Conservation (phyloP, 176 grass and related monocot species). For the Tillandsia leiboldiana region DNA sequence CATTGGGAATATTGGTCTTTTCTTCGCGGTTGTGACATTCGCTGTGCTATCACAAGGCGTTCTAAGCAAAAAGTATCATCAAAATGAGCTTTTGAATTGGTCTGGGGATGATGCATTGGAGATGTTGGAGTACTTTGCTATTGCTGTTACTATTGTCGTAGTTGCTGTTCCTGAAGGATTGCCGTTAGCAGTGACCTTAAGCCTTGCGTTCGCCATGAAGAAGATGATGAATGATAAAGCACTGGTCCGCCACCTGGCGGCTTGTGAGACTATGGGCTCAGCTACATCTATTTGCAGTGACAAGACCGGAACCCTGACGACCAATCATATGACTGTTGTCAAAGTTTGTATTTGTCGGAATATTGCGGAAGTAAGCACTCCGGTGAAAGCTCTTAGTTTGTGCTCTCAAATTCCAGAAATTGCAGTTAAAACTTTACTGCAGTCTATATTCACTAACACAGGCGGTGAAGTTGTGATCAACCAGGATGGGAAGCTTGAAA, state of each 20-base stretch:
- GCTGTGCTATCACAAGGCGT: slow-evolving; percentile 70
- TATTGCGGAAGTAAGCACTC: slow-evolving; percentile 42
- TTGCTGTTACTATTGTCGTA: slow-evolving; percentile 96
- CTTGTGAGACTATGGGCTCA: slow-evolving; percentile 99
- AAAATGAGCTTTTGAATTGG: slow-evolving; percentile 44
- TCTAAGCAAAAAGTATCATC: slow-evolving; percentile 44
- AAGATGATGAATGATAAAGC: slow-evolving; percentile 99
- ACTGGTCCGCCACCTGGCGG: slow-evolving; percentile 75
- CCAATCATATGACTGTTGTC: slow-evolving; percentile 93
- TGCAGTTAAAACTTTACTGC: slow-evolving; percentile 54
- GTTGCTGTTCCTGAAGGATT: slow-evolving; percentile 97
- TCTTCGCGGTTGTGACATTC: slow-evolving; percentile 96
- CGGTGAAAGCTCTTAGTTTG: slow-evolving; percentile 42
- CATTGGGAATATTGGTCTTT: slow-evolving; percentile 83
- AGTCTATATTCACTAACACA: slow-evolving; percentile 95
- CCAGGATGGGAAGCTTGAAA: slow-evolving; percentile 53
- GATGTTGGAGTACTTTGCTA: slow-evolving; percentile 86
- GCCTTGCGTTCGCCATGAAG: slow-evolving; percentile 98
- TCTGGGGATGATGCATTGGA: slow-evolving; percentile 71
- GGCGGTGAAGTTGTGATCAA: slow-evolving; percentile 80
- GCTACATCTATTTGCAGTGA: slow-evolving; percentile 94
- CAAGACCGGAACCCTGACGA: slow-evolving; percentile 90
- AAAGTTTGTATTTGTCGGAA: slow-evolving; percentile 77
- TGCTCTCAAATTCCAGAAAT: slow-evolving; percentile 56
- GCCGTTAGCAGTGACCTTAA: slow-evolving; percentile 89